Evolutionary conservation across 2,329 filamentous ascomycete genomes (phyloP), one percentile per base, ranked within the genome.

Genomic region (Fusarium musae): DNA sequence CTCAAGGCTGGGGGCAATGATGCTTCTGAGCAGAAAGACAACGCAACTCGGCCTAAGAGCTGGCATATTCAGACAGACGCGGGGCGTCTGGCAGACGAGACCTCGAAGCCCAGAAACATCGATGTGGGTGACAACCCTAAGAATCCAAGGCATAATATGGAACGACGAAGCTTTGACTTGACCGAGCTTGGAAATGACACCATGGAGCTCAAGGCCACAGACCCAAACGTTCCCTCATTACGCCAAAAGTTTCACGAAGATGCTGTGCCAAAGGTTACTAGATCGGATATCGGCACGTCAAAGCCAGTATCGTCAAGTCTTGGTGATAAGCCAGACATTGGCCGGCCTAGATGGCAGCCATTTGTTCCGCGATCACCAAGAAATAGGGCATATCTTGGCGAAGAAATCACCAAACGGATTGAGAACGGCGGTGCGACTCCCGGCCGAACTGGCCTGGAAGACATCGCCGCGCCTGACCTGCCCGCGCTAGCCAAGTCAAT

Each of bases 281-380:
- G 74, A 49, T 72, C 73, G 10, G 73, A 75, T 17, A 32, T 67
- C 28, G 66, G 63, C 9, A 66, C 53, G 16, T 53, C 64, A 15
- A 76, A 64, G 34, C 60, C 63, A 15, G 61, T 59, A 10, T 62
- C 72, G 10, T 71, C 65, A 42, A 68, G 66, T 12, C 57, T 78
- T n/a, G 66, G 54, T 32, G 72, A 77, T 30, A 79, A 75, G 61
- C 75, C 76, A 28, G 77, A 72, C 43, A 71, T 82, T 37, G 82
- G 80, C 34, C 78, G 78, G 72, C 79, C 82, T 76, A 82, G 75
- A 64, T 84, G 83, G 83, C 82, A 83, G 69, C 82, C 82, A 26
- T 84, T 83, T 43, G 81, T 84, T 40, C 82, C 83, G n/a, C 78
- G 82, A 63, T 82, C 83, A 10, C 83, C 83, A 15, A 79, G 82